Base-by-base conservation (phyloP, 2,329 filamentous ascomycete species). In the Pestalotiopsis sp. region DNA sequence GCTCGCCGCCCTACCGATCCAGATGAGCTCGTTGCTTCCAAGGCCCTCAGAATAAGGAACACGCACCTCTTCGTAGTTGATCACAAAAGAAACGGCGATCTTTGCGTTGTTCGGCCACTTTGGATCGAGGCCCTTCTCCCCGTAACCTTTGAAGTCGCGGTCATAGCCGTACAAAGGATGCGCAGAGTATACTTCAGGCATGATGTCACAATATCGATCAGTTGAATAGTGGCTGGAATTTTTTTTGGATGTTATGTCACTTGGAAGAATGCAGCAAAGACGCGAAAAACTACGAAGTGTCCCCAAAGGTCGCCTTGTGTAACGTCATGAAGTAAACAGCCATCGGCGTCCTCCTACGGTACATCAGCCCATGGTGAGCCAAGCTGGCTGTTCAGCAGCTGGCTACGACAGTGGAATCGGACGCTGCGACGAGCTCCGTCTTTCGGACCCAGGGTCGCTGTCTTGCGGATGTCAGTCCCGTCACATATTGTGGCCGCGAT, bases 51-150 rank as follows among this genome's bases (percentile, higher is more conserved):
- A 23, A 17, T 20, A 1, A 20, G 6, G 41, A 12, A 31, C 4
- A 17, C 68, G 25, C 67, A 80, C 81, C 76, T 83, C 81, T 73
- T 83, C 82, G 68, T 83, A 83, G 74, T 83, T 84, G 68, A 84
- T 79, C 49, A 83, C 81, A 70, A 84, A 83, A 0, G 81, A 83
- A 0, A 84, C 77, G 17, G 81, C 81, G n/a, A 83, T 82, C 67
- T 80, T 80, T 68, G 80, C 80, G 27, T 77, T 74, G 68, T 82
- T 80, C 12, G 82, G 82, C 82, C 82, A 83, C 63, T 79, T 75
- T 6, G 76, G 71, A 31, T 77, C 71, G 9, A 82, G 74, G 0
- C 80, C 80, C 41, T 78, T 75, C 64, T 82, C 80, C 27, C 82
- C 81, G 61, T 83, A 83, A 1, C 81, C 81, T 61, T 78, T 78